Percentiles rank a stretch among this genome's conserved stretches.
These are phyloP conservation scores for Aspergillus saccharolyticus DNA, from an alignment of 495 filamentous ascomycete genomes.

Conservation along the genomic window DNA sequence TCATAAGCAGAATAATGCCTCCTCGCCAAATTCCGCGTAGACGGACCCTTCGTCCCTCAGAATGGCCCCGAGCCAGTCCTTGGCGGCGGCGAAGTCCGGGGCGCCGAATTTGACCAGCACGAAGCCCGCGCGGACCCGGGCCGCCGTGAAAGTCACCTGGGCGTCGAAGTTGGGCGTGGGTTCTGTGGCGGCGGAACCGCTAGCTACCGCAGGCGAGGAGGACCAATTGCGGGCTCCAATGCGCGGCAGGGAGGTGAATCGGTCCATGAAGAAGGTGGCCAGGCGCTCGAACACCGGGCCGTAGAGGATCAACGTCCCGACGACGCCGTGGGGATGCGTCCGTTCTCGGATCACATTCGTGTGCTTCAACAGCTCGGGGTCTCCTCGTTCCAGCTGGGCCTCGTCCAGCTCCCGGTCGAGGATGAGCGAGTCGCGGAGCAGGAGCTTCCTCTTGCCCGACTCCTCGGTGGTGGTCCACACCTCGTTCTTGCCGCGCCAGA, in stretches of 20 bases:
- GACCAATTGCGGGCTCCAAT: slow-evolving; percentile 77
- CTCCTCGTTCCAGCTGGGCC: slow-evolving; percentile 7
- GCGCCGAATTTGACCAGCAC: slow-evolving; percentile 84
- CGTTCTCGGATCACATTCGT: slow-evolving; percentile 37
- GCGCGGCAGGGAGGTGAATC: slow-evolving; percentile 71
- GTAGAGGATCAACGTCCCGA: slow-evolving; percentile 79
- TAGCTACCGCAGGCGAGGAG: slow-evolving; percentile 30
- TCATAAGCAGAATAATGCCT: slow-evolving; percentile 56
- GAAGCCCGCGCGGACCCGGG: slow-evolving; percentile 69
- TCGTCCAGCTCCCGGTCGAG: slow-evolving; percentile 54
- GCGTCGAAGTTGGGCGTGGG: slow-evolving; percentile 41
- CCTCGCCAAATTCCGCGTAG: slow-evolving; percentile 55
- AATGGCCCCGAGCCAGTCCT: slow-evolving; percentile 54
- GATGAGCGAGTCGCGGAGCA: slow-evolving; percentile 78
- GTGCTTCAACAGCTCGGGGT: slow-evolving; percentile 45
- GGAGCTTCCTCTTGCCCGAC: slow-evolving; percentile 49
- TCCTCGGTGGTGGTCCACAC: slow-evolving; percentile 54
- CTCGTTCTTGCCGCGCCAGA: slow-evolving; percentile 81
- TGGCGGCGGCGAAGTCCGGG: slow-evolving; percentile 55
- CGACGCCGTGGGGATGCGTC: slow-evolving; percentile 50
- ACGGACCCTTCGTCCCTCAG: slow-evolving; percentile 55
- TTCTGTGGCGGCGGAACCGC: slow-evolving; percentile 25
- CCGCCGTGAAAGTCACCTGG: slow-evolving; percentile 78
- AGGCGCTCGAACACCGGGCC: slow-evolving; percentile 65
- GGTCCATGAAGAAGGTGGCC: slow-evolving; percentile 63